Conservation (phyloP, 805 yeast species). For the Priceomyces melissophilus region DNA sequence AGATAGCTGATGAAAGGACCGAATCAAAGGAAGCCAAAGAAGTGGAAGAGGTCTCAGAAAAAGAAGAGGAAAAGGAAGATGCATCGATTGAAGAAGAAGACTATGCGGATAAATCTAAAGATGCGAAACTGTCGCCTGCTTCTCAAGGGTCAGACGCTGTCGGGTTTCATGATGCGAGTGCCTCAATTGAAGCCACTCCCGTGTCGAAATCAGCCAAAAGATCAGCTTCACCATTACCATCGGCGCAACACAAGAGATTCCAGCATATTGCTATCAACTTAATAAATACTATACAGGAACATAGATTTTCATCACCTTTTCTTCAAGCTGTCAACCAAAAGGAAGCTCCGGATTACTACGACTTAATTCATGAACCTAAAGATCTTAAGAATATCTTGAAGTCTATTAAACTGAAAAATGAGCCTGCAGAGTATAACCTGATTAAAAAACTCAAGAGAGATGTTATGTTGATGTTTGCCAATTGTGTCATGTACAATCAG, state of each 20-base stretch:
- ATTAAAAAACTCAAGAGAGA: conserved; percentile 65
- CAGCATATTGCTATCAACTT: conserved; percentile 60
- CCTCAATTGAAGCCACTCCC: background rate
- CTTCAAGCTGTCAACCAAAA: conserved; percentile 62
- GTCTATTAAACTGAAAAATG: conserved; percentile 44
- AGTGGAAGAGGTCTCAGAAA: background rate
- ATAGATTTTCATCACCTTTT: conserved; percentile 72
- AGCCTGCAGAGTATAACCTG: conserved; percentile 43
- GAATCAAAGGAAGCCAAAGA: conserved; percentile 3
- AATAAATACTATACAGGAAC: conserved; percentile 61
- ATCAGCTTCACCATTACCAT: conserved; percentile 15
- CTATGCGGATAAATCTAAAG: background rate
- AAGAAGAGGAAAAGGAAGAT: conserved; percentile 2
- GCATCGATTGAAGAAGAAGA: conserved; percentile 3
- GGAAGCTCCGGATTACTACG: conserved; percentile 68
- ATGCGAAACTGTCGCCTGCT: background rate
- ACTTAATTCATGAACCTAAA: conserved; percentile 58
- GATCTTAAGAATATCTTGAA: conserved; percentile 64
- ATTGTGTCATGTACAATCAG: conserved; percentile 78
- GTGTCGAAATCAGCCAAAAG: conserved; percentile 9
- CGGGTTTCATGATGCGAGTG: conserved; percentile 1
- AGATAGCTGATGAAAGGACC: conserved; percentile 6
- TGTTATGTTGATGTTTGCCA: conserved; percentile 74
- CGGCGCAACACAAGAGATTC: conserved; percentile 47
- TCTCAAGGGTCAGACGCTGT: background rate